Conservation (phyloP, 345 rosid genomes). For the Gossypium stocksii region DNA sequence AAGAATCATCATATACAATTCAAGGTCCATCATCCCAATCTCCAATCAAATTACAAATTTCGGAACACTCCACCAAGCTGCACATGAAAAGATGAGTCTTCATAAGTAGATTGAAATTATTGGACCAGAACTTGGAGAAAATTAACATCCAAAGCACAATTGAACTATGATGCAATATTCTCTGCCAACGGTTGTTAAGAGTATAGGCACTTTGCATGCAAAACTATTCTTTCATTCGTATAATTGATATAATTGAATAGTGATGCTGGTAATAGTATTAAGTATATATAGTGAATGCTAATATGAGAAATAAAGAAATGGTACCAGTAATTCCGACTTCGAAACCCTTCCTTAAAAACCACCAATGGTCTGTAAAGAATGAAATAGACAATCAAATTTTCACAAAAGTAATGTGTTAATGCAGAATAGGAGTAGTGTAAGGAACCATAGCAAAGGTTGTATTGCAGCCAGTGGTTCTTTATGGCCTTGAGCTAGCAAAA, state of each 20-base stretch:
- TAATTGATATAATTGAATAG: not conserved
- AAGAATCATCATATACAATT: conserved; percentile 1
- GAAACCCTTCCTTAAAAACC: conserved; percentile 85
- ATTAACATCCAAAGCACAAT: not conserved
- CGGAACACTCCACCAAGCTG: conserved; percentile 93
- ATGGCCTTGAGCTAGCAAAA: not conserved
- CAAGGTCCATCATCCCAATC: conserved; percentile 74
- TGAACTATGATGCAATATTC: not conserved
- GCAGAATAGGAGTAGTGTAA: not conserved
- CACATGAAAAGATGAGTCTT: conserved; percentile 5
- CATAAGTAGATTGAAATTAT: not conserved
- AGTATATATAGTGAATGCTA: not conserved
- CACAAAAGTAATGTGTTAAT: not conserved
- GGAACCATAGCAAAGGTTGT: not conserved
- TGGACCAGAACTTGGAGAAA: not conserved
- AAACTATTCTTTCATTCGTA: too few relatives aligned
- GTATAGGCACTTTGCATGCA: not conserved
- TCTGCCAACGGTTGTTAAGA: not conserved
- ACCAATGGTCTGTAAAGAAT: conserved; percentile 53
- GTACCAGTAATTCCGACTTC: conserved; percentile 85
- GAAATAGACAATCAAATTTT: not conserved
- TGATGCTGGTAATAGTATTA: not conserved
- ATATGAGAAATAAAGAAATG: not conserved
- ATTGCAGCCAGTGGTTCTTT: not conserved
- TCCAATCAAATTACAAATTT: conserved; percentile 81